Evolutionary conservation across 768 basidiomycete species (phyloP).

Genomic region (Candolleomyces aberdarensis): DNA sequence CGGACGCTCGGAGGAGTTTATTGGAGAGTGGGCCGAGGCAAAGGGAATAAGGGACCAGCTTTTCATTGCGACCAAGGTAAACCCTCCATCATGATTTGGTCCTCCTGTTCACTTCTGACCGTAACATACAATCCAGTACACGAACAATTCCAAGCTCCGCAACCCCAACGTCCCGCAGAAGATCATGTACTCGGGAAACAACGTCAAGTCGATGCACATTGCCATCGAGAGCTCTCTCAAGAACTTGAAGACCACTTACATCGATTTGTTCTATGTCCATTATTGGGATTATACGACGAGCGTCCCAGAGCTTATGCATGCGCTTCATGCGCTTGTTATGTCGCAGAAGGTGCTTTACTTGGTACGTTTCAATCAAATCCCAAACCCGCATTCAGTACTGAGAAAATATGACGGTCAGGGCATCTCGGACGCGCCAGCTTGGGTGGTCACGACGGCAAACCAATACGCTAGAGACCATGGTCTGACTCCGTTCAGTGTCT

Average conservation of each 20-base stretch:
- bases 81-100: not conserved
- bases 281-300: constrained; percentile 49
- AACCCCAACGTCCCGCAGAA: constrained; percentile 25
- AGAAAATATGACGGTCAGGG: constrained; percentile 21
- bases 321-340: constrained; percentile 46
- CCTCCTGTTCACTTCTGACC: no score
- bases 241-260: constrained; percentile 37
- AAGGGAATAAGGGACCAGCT: constrained; percentile 44
- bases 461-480: constrained; percentile 46
- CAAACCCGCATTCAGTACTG: not conserved
- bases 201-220: constrained; percentile 34
- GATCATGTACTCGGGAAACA: constrained; percentile 34
- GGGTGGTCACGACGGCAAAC: constrained; percentile 47
- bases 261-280: constrained; percentile 35
- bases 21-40: constrained; percentile 47
- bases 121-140: constrained; percentile 17
- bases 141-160: constrained; percentile 20
- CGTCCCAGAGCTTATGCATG: constrained; percentile 54
- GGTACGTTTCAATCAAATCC: constrained; percentile 12
- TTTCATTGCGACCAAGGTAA: constrained; percentile 40
- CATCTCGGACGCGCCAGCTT: constrained; percentile 42
- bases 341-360: constrained; percentile 48
- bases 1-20: constrained; percentile 46
- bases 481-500: constrained; percentile 48
- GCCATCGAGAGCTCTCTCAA: constrained; percentile 37